Percentiles rank a stretch among this genome's conserved stretches.
Evolutionary conservation across 148 eudicot species (phyloP).

Genomic region (Gaultheria prostrata): DNA sequence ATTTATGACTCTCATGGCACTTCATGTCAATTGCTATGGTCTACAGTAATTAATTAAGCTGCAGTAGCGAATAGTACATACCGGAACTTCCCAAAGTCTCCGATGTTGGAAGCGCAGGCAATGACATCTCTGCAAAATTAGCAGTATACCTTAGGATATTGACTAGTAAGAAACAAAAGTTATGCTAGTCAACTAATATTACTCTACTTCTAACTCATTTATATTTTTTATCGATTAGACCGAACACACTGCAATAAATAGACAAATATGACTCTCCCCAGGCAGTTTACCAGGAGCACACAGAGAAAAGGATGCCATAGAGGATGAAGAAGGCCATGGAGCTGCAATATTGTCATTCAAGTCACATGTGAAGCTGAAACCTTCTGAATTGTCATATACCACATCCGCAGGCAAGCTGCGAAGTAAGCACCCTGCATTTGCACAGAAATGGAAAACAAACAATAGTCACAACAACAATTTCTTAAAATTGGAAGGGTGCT

Average conservation of each 20-base stretch:
- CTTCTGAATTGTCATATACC: conserved; percentile 70
- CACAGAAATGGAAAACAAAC: background rate
- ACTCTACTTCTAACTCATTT: no score
- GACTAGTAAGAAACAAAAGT: background rate
- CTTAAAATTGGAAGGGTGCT: background rate
- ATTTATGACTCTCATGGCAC: background rate
- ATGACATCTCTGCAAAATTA: conserved; percentile 81
- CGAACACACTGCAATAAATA: background rate
- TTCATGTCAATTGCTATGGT: background rate
- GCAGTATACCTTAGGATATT: conserved; percentile 2
- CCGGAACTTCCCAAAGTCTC: conserved; percentile 52
- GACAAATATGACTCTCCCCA: background rate
- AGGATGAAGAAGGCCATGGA: conserved; percentile 95
- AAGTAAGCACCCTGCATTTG: conserved; percentile 76
- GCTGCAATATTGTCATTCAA: conserved; percentile 89
- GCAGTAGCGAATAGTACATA: conserved; percentile 23
- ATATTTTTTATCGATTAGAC: background rate
- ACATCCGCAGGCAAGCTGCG: conserved; percentile 86
- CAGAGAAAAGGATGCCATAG: conserved; percentile 75
- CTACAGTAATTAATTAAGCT: background rate
- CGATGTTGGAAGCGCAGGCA: conserved; percentile 85
- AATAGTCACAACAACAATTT: background rate
- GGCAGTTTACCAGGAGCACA: conserved; percentile 87
- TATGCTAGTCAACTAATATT: background rate
- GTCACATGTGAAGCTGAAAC: conserved; percentile 88